These are phyloP conservation scores for Daldinia grandis DNA, from an alignment of 495 filamentous ascomycete species.

Conservation along the genomic window DNA sequence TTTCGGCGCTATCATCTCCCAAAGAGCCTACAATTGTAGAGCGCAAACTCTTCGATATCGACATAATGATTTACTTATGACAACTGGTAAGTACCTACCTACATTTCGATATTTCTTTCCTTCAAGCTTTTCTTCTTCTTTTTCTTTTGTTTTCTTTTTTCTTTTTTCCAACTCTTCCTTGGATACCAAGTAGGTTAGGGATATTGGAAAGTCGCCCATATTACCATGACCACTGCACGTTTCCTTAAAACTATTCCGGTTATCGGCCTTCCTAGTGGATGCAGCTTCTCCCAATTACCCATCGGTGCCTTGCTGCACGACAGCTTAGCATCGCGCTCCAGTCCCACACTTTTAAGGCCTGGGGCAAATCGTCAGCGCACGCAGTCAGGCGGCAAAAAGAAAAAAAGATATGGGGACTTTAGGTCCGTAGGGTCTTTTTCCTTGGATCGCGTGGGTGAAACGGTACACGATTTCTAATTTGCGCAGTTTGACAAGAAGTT, in stretches of 20 bases:
- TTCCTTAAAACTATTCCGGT: conserved; percentile 21
- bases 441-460: neutral
- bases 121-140: no score
- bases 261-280: conserved; percentile 31
- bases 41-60: neutral
- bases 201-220: neutral
- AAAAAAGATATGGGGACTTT: neutral
- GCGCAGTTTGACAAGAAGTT: neutral
- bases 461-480: conserved; percentile 11
- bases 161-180: neutral
- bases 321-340: neutral
- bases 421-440: neutral
- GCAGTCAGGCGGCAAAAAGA: conserved; percentile 19
- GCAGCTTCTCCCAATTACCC: conserved; percentile 9
- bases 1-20: conserved; percentile 7
- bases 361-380: conserved; percentile 12
- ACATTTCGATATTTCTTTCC: neutral
- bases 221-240: neutral
- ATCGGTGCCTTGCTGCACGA: conserved; percentile 11
- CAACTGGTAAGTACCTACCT: conserved; percentile 22
- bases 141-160: neutral
- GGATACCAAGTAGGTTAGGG: neutral
- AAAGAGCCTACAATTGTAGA: conserved; percentile 3
- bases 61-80: conserved; percentile 11
- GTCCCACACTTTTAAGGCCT: conserved; percentile 37